Percentiles rank a stretch among this genome's conserved stretches.
These are phyloP conservation scores for Phytophthora fragariae DNA, from an alignment of 352 stramenopile genomes.

Conservation along the genomic window DNA sequence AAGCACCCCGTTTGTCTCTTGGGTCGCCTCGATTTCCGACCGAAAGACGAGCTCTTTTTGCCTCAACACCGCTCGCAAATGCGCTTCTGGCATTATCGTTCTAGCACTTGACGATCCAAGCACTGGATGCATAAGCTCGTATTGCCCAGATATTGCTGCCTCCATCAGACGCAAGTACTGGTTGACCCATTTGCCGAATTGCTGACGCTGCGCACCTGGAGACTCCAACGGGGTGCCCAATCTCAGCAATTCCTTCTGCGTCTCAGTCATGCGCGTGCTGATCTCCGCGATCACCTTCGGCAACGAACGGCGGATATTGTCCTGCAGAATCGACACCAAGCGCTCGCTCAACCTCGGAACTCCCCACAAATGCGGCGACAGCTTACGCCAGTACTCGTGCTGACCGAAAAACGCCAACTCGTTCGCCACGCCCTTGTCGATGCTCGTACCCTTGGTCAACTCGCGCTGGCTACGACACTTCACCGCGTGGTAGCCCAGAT, in stretches of 20 bases:
- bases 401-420: conserved; percentile 67
- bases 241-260: conserved; percentile 21
- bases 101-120: background rate
- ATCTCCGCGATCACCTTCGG: conserved; percentile 58
- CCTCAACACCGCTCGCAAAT: conserved; percentile 44
- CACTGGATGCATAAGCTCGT: conserved; percentile 34
- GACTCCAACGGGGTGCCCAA: conserved; percentile 41
- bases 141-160: too few relatives aligned
- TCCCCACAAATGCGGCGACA: conserved; percentile 45
- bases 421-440: conserved; percentile 55
- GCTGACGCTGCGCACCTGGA: conserved; percentile 33
- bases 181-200: conserved; percentile 43
- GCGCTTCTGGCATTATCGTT: conserved; percentile 18
- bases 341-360: conserved; percentile 41
- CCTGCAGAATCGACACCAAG: conserved; percentile 56
- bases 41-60: conserved; percentile 42
- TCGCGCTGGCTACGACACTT: conserved; percentile 34
- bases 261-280: conserved; percentile 29
- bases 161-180: conserved; percentile 47
- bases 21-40: conserved; percentile 29
- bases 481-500: conserved; percentile 73
- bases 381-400: conserved; percentile 53
- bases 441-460: conserved; percentile 58
- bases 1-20: background rate
- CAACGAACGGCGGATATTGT: conserved; percentile 56